Base-by-base conservation (phyloP, 2,329 filamentous ascomycete species). In the Scedosporium dehoogii region DNA sequence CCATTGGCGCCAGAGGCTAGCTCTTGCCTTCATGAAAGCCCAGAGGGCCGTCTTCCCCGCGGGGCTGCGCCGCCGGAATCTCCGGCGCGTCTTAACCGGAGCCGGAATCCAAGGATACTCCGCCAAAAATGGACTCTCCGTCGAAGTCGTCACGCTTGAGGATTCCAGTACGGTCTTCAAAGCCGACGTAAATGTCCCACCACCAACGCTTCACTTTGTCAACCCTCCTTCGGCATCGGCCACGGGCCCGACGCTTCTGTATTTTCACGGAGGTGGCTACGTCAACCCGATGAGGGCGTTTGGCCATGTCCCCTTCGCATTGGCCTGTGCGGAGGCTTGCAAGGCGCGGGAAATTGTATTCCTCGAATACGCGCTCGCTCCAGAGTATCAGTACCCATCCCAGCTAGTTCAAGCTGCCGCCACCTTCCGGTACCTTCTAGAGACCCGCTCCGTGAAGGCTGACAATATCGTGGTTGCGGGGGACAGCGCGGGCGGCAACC, bases 261-360 rank as follows among this genome's bases (percentile, higher is more conserved):
- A 70, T 55, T 60, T 67, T 25, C 67, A 70, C 33, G 68, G 68
- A 42, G 68, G 68, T 38, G 68, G 67, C 21, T 70, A 66, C 48
- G 64, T 66, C 16, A 64, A 67, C 38, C 66, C 68, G 10, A 62
- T 69, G 0, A 61, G 61, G 10, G 48, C 53, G 1, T 14, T 6
- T 2, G 66, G 64, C 0, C 68, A 69, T 59, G 62, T 68, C 25
- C 65, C 66, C 2, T 63, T 69, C 2, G 68, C 66, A 9, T 56
- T 66, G 14, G 16, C 23, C 6, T 64, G 64, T 27, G 66, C 63
- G 1, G 7, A 21, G 14, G 64, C 65, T 2, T 63, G 63, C 48
- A 33, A 46, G 1, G 67, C 67, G 0, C 25, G 58, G 7, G 58
- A 62, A 44, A 61, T 66, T 16, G 65, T 68, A 21, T 61, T 69